phyloP scores from a whole-genome alignment of 2,329 filamentous ascomycete genomes.

The Penicillium sp. region DNA sequence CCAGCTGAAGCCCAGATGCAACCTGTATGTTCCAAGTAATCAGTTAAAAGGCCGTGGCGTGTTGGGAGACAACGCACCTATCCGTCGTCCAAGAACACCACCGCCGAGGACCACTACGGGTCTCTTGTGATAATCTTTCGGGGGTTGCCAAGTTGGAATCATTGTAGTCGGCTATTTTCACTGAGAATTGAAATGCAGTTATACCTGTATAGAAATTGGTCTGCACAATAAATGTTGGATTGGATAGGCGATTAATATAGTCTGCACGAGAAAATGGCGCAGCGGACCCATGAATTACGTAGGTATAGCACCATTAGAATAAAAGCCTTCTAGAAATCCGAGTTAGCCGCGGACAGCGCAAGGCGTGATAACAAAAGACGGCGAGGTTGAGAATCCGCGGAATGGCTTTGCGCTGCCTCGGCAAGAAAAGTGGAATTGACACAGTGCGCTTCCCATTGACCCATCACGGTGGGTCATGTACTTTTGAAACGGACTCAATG shows the following conservation, averaged over 20 bases:
- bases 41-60: not conserved
- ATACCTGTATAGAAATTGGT: not conserved
- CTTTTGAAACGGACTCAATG: too few relatives aligned
- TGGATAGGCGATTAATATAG: not conserved
- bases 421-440: not conserved
- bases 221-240: not conserved
- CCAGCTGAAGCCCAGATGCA: constrained; percentile 34
- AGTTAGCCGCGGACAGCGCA: not conserved
- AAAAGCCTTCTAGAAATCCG: not conserved
- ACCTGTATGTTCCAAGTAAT: constrained; percentile 7
- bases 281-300: not conserved
- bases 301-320: not conserved
- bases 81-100: constrained; percentile 40
- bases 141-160: constrained; percentile 21
- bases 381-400: not conserved
- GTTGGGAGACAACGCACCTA: constrained; percentile 24
- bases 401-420: not conserved
- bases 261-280: not conserved
- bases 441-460: not conserved
- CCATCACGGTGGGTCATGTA: not conserved
- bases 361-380: not conserved
- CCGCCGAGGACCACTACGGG: constrained; percentile 42
- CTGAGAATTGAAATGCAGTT: not conserved
- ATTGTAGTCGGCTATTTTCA: constrained; percentile 21
- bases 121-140: constrained; percentile 29